Evolutionary conservation across 805 yeast species (phyloP), one percentile per base, ranked within the genome.

Genomic region (Kodamaea lidongshanica): DNA sequence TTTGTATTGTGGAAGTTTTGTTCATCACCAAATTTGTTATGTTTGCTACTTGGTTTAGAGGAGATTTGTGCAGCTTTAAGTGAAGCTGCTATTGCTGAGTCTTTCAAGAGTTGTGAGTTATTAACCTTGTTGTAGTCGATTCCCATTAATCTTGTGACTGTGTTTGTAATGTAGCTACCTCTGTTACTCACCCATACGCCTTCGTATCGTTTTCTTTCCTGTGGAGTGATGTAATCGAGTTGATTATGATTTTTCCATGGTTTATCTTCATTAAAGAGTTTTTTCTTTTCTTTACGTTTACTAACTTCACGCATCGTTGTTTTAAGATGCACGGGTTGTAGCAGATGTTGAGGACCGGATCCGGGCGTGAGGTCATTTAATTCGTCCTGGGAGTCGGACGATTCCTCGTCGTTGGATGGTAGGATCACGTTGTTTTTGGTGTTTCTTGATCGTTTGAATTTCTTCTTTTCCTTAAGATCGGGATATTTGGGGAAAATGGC

Each of bases 131-230:
- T 41, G 25, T 52, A 50, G 31, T 58, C 54, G 7, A 62, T 46
- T 12, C 60, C 65, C 13, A 26, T 39, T 31, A 53, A 45, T 35
- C 46, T 44, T 13, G 53, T 58, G 8, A 54, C 58, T 6, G 58
- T 56, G 3, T 32, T 37, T 20, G 63, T 64, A 41, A 79, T 52
- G 44, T 79, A 79, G 3, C 60, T 47, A 3, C 92, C 94, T 39
- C 74, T 75, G 50, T 92, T 92, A 19, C 95, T 77, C 0, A 81
- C 94, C 95, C 95, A 92, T 10, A 92, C 72, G 15, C 94, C 94
- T 54, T 88, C 96, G 54, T 89, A 92, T 21, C 97, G 58, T 50
- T 87, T 87, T 36, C 84, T 68, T 51, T 92, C 97, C 25, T 63
- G 69, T 25, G 72, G 77, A 1, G 72, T 65, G 19, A 69, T 61